Evolutionary conservation across 768 basidiomycete species (phyloP).

Genomic region (Butyriboletus loyo): DNA sequence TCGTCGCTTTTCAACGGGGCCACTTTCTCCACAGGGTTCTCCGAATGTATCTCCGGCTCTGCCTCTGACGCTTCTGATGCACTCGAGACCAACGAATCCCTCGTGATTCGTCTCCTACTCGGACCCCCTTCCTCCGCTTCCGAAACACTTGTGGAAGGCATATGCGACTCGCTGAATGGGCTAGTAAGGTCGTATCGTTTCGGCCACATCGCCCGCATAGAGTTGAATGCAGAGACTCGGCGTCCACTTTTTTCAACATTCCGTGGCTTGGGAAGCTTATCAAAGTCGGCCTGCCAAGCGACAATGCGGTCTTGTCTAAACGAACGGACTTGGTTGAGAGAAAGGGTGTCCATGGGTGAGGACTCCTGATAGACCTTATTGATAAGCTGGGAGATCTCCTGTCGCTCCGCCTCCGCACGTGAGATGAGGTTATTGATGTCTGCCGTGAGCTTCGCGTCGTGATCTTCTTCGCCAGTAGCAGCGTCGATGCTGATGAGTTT

Average conservation of each 20-base stretch:
- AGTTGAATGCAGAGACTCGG: constrained; percentile 61
- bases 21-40: constrained; percentile 21
- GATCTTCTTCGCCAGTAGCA: constrained; percentile 73
- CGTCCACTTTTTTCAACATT: constrained; percentile 50
- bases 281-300: constrained; percentile 95
- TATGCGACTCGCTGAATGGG: constrained; percentile 50
- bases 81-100: constrained; percentile 62
- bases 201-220: constrained; percentile 73
- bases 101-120: constrained; percentile 45
- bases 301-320: constrained; percentile 91
- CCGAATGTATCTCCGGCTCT: constrained; percentile 40
- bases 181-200: constrained; percentile 53
- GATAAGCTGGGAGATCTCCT: constrained; percentile 69
- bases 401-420: constrained; percentile 71
- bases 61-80: constrained; percentile 70
- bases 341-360: constrained; percentile 78
- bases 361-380: constrained; percentile 81
- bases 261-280: constrained; percentile 74
- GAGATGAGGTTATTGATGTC: constrained; percentile 66
- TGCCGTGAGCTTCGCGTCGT: constrained; percentile 57
- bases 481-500: constrained; percentile 76
- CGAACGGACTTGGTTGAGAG: constrained; percentile 80
- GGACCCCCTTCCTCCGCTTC: constrained; percentile 65
- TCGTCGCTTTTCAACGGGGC: constrained; percentile 15
- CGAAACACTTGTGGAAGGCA: constrained; percentile 65